Base-by-base conservation (phyloP, 768 basidiomycete genomes). In the Boletus sensibilis region DNA sequence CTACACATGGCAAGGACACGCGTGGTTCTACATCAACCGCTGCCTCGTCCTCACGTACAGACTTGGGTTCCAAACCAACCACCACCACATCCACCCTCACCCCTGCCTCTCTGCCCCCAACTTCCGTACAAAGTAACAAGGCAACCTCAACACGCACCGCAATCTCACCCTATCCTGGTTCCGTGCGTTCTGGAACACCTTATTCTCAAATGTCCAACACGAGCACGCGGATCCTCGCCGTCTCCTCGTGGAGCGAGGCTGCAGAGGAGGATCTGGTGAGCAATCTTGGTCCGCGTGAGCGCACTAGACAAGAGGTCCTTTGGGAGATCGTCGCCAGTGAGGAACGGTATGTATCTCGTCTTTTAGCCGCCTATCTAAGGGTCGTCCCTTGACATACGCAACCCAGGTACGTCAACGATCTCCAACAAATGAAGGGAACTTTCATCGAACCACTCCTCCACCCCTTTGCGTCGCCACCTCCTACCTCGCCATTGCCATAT, bases 311-410 rank as follows among this genome's bases (percentile, higher is more conserved):
- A 72, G 95, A 98, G 75, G 95, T 98, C 7, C 73, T 98, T 27
- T 97, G 93, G 78, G 95, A 98, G 76, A 98, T 98, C 62, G 94
- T 98, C 47, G 88, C 90, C 31, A 94, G 92, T 62, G 95, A 98
- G 75, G 94, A 98, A 72, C 85, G 94, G 92, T 92, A 66, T 49
- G 83, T 49, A 16, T 45, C 50, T 11, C 40, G 35, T 58, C 57
- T 29, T 39, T 50, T 44, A 20, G 39, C 18, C 44, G 21, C 40
- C 38, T 50, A 68, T 52, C 64, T 58, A 55, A 45, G 9, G 47
- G 11, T 50, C 41, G 16, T 55, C 65, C 12, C 45, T 57, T 60
- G 58, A 60, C 57, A 52, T 55, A n/a, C 48, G 18, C 27, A 27
- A 50, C 49, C 2, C 68, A 97, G 94, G 84, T 98, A 98, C 68